Base-by-base conservation (phyloP, 768 basidiomycete genomes). In the Postia placenta region DNA sequence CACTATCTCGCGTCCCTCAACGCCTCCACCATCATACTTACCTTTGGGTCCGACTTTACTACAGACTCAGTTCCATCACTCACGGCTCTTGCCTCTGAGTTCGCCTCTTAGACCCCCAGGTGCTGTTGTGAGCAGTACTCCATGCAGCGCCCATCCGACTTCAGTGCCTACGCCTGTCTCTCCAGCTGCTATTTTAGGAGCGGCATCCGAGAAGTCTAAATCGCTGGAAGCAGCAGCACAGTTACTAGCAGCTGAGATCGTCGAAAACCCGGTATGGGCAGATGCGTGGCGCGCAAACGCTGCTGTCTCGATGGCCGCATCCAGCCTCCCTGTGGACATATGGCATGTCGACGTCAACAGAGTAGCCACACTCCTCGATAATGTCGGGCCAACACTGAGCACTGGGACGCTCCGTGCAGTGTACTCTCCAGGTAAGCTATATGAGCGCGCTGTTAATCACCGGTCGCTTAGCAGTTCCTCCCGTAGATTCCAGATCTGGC, bases 111-210 rank as follows among this genome's bases (percentile, higher is more conserved):
- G 79, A 1, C 76, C 81, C 1, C 81, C 81, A 0, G 83, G 74
- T 1, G 70, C 76, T 9, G 72, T 72, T 22, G 39, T 49, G 5
- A 37, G 38, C 20, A 51, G 45, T 22, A 44, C 56, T 1, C 40
- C 50, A 2, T 55, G 50, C 11, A 50, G 40, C n/a, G 70, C 76
- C 2, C 71, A 75, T 7, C 71, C 73, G 40, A 69, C 71, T 2
- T 75, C 76, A n/a, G 88, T 84, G 0, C 88, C 87, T 1, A 92
- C 90, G 0, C 90, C 90, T 1, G 87, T 92, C 2, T 92, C 89
- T 0, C 90, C 90, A 17, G 87, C 86, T 3, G 84, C 85, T 1
- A 71, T 72, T 0, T 67, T 87, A 26, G 83, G 83, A 3, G 74
- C 78, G 1, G 69, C 79, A 1, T 76, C 78, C 3, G 87, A 87